phyloP scores from a whole-genome alignment of 345 rosid species.

The Corchorus olitorius region DNA sequence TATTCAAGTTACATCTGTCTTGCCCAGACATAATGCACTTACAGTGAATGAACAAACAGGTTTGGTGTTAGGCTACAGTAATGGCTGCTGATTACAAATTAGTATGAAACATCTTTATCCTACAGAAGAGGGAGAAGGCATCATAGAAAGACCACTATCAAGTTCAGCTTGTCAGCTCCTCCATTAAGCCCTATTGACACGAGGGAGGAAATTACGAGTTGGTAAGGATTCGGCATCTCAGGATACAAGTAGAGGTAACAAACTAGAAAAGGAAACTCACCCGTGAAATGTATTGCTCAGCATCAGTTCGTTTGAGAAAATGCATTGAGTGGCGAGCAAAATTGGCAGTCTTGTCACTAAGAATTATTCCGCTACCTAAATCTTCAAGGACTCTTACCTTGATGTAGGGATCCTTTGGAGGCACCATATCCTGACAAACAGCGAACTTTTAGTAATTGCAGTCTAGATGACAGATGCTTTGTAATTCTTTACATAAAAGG shows the following conservation, averaged over 20 bases:
- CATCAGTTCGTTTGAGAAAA: slow-evolving; percentile 90
- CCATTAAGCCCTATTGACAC: slow-evolving; percentile 82
- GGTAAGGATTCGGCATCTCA: not conserved
- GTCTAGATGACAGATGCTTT: slow-evolving; percentile 10
- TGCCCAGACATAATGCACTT: not conserved
- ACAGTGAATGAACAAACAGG: not conserved
- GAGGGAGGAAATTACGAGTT: slow-evolving; percentile 15
- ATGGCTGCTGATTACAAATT: not conserved
- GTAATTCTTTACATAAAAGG: not conserved
- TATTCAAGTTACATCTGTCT: slow-evolving; percentile 2
- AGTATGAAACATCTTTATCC: slow-evolving; percentile 14
- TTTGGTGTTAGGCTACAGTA: not conserved
- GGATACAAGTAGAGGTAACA: not conserved
- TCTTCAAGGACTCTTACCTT: slow-evolving; percentile 84
- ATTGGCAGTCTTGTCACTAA: slow-evolving; percentile 74
- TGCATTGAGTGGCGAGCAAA: slow-evolving; percentile 86
- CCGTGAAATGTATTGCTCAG: slow-evolving; percentile 83
- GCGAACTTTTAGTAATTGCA: slow-evolving; percentile 13
- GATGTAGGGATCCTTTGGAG: slow-evolving; percentile 94
- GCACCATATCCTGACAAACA: slow-evolving; percentile 82
- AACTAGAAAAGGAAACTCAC: slow-evolving; percentile 42
- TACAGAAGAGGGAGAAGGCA: slow-evolving; percentile 14
- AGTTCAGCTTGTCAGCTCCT: slow-evolving; percentile 66
- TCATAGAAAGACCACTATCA: not conserved
- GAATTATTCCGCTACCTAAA: slow-evolving; percentile 72